Percentiles rank a stretch among this genome's conserved stretches.
phyloP scores from a whole-genome alignment of 208 protist species.

The Porcisia deanei region DNA sequence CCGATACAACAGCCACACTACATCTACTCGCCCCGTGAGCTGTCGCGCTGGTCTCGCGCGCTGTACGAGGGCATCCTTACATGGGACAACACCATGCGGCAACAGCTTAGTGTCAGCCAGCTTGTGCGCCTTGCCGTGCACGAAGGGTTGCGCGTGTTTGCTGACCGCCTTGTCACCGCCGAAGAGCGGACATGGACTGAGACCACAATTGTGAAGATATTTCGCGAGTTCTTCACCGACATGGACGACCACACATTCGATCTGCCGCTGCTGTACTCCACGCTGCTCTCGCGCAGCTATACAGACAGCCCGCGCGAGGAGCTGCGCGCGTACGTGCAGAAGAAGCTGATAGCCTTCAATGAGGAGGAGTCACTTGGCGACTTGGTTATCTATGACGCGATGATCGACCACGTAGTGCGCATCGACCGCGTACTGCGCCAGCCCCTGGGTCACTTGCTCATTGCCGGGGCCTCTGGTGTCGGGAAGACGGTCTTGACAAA shows the following conservation, averaged over 20 bases:
- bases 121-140: constrained; percentile 96
- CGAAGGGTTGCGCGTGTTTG: constrained; percentile 98
- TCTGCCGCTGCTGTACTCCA: constrained; percentile 96
- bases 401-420: constrained; percentile 98
- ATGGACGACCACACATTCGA: constrained; percentile 55
- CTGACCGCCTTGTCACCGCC: constrained; percentile 91
- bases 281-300: constrained; percentile 95
- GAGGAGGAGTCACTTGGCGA: constrained; percentile 95
- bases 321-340: constrained; percentile 92
- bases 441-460: constrained; percentile 97
- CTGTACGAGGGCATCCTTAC: constrained; percentile 94
- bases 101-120: constrained; percentile 30
- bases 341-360: constrained; percentile 92
- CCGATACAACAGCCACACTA: constrained; percentile 98
- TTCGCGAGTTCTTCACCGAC: constrained; percentile 86
- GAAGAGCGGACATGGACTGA: constrained; percentile 97
- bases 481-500: constrained; percentile 98
- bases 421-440: constrained; percentile 99
- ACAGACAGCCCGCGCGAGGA: constrained; percentile 82
- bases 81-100: constrained; percentile 51
- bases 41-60: constrained; percentile 98
- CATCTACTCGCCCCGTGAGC: constrained; percentile 98
- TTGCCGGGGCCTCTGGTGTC: constrained; percentile 97
- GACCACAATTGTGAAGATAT: constrained; percentile 63
- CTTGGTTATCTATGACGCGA: constrained; percentile 98